Percentiles rank a stretch among this genome's conserved stretches.
Evolutionary conservation across 441 rosid species (phyloP).

Genomic region (Mallotus repandus): DNA sequence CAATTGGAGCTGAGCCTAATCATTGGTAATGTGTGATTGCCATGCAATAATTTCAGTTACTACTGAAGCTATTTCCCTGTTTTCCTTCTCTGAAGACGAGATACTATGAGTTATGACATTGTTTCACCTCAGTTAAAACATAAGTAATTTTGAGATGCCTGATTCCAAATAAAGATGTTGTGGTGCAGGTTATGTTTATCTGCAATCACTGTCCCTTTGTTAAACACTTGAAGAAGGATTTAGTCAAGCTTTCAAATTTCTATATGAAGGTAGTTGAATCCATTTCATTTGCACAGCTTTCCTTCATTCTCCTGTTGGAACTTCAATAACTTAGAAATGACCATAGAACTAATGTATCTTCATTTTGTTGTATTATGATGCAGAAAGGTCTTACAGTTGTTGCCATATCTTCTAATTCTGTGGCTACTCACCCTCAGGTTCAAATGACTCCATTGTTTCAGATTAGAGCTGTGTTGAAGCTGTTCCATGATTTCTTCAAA

Average conservation of each 20-base stretch:
- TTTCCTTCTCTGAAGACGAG: neutral
- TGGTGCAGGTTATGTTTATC: slow-evolving; percentile 73
- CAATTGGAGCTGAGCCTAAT: neutral
- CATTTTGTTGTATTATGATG: slow-evolving; percentile 21
- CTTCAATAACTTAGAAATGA: neutral
- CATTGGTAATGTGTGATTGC: neutral
- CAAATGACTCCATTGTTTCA: slow-evolving; percentile 26
- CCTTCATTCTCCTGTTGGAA: slow-evolving; percentile 4
- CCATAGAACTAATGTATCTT: neutral
- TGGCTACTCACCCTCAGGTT: slow-evolving; percentile 87
- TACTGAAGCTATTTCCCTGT: neutral
- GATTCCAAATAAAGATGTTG: slow-evolving; percentile 9
- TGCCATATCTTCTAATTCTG: slow-evolving; percentile 89
- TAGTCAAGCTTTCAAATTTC: slow-evolving; percentile 73
- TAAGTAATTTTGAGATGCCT: neutral
- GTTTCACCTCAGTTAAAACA: neutral
- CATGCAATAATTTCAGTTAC: neutral
- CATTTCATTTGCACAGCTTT: slow-evolving; percentile 15
- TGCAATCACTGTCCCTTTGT: slow-evolving; percentile 98
- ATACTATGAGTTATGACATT: neutral
- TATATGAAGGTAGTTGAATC: slow-evolving; percentile 57
- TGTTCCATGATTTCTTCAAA: slow-evolving; percentile 26
- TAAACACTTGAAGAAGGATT: slow-evolving; percentile 75
- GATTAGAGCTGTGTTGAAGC: slow-evolving; percentile 28
- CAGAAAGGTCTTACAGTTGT: slow-evolving; percentile 91